Conservation (phyloP, 805 yeast species). For the Candida bentonensis region DNA sequence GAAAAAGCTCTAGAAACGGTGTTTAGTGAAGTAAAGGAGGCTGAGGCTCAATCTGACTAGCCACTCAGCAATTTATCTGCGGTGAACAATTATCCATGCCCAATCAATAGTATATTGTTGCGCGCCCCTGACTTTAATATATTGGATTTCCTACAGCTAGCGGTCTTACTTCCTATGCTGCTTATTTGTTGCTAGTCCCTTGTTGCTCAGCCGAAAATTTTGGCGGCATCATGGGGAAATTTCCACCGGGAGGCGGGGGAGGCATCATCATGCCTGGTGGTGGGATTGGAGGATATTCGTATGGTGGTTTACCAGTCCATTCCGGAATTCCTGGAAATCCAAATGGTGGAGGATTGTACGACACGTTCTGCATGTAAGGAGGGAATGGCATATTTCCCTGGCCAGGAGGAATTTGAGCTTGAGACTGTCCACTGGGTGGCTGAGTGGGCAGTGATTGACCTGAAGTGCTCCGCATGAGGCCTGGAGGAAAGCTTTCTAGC, state of each 20-base stretch:
- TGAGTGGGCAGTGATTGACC: constrained; percentile 4
- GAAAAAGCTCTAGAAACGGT: constrained; percentile 9
- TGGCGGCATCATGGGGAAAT: constrained; percentile 3
- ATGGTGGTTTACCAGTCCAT: constrained; percentile 4
- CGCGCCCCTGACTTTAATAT: too few relatives aligned
- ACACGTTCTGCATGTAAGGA: not conserved
- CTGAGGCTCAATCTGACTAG: too few relatives aligned
- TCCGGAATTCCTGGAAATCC: constrained; percentile 1
- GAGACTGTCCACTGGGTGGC: too few relatives aligned
- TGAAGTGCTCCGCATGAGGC: constrained; percentile 3
- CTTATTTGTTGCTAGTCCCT: not conserved
- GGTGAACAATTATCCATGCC: too few relatives aligned
- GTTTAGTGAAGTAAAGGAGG: not conserved
- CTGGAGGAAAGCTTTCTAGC: too few relatives aligned
- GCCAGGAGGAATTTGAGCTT: constrained; percentile 1
- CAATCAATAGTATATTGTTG: too few relatives aligned
- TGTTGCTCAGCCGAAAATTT: constrained; percentile 2
- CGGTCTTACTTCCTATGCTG: not conserved
- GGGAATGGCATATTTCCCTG: constrained; percentile 2
- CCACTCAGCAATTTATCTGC: too few relatives aligned
- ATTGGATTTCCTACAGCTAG: too few relatives aligned
- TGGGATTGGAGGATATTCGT: constrained; percentile 4
- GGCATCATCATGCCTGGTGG: constrained; percentile 5
- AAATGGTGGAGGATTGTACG: not conserved
- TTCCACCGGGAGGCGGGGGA: constrained; percentile 2